A percentile compares a stretch with the other conserved stretches of the same genome.
These are phyloP conservation scores for Arabidopsis suecica DNA, from an alignment of 345 rosid genomes.

Conservation along the genomic window DNA sequence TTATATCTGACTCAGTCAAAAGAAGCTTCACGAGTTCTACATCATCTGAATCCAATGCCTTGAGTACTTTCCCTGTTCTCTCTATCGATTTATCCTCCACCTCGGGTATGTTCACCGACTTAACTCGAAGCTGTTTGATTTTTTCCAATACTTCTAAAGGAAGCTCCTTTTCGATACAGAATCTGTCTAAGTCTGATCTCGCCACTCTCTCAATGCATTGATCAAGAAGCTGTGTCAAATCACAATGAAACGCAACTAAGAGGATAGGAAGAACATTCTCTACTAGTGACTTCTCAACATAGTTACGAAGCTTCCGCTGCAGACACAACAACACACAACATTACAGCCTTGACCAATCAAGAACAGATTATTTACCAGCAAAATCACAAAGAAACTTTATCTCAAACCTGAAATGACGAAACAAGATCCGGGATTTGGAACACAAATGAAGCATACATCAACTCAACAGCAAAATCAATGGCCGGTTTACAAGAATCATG, in stretches of 20 bases:
- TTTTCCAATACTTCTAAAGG: slow-evolving; percentile 66
- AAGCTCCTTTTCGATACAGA: slow-evolving; percentile 81
- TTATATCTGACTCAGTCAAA: slow-evolving; percentile 73
- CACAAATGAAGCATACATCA: slow-evolving; percentile 81
- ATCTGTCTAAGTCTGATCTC: slow-evolving; percentile 74
- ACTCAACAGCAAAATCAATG: slow-evolving; percentile 74
- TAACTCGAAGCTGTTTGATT: slow-evolving; percentile 58
- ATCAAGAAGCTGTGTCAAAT: slow-evolving; percentile 64
- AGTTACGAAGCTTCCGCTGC: slow-evolving; percentile 79
- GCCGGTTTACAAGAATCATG: slow-evolving; percentile 94
- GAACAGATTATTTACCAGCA: neutral
- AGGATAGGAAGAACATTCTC: slow-evolving; percentile 87
- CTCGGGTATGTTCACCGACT: slow-evolving; percentile 38
- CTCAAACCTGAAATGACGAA: slow-evolving; percentile 78
- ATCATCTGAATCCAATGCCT: slow-evolving; percentile 95
- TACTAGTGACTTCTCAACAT: slow-evolving; percentile 72
- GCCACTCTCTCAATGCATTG: slow-evolving; percentile 85
- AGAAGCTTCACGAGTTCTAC: slow-evolving; percentile 90
- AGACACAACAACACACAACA: slow-evolving; percentile 40
- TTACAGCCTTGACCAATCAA: neutral
- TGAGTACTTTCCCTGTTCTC: slow-evolving; percentile 77
- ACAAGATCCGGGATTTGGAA: slow-evolving; percentile 80
- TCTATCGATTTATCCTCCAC: slow-evolving; percentile 58
- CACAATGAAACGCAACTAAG: slow-evolving; percentile 82
- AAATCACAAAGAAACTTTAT: neutral